phyloP scores from a whole-genome alignment of 768 basidiomycete species.

The Solioccasus polychromus region DNA sequence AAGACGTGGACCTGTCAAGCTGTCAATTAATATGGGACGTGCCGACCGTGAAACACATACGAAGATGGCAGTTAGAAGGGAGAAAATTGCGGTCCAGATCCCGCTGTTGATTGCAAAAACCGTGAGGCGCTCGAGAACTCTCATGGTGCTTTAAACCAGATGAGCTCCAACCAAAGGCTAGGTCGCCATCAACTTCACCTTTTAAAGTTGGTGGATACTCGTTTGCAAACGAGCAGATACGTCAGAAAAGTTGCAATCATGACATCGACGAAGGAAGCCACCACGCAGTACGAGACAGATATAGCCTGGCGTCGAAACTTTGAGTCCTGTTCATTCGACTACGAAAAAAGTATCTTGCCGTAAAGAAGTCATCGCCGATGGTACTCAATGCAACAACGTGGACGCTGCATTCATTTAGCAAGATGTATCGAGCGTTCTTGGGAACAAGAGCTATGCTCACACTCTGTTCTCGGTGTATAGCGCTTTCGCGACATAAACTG shows the following conservation, averaged over 20 bases:
- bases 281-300: constrained; percentile 2
- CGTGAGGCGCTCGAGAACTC: neutral
- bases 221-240: neutral
- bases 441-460: neutral
- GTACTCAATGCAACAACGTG: constrained; percentile 1
- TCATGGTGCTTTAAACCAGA: neutral
- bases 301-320: neutral
- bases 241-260: neutral
- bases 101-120: constrained; percentile 2
- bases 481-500: neutral
- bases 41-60: neutral
- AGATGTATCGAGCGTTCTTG: neutral
- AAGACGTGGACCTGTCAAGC: neutral
- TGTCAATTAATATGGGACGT: neutral
- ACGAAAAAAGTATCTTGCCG: neutral
- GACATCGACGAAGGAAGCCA: neutral
- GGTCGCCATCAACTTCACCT: neutral
- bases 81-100: constrained; percentile 3
- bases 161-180: neutral
- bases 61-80: constrained; percentile 1
- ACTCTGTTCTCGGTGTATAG: neutral
- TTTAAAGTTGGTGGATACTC: neutral
- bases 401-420: neutral
- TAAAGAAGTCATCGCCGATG: neutral
- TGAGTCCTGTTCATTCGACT: too few relatives aligned